These are phyloP conservation scores for Breviolum minutum DNA, from an alignment of 73 alveolate genomes.

Conservation along the genomic window DNA sequence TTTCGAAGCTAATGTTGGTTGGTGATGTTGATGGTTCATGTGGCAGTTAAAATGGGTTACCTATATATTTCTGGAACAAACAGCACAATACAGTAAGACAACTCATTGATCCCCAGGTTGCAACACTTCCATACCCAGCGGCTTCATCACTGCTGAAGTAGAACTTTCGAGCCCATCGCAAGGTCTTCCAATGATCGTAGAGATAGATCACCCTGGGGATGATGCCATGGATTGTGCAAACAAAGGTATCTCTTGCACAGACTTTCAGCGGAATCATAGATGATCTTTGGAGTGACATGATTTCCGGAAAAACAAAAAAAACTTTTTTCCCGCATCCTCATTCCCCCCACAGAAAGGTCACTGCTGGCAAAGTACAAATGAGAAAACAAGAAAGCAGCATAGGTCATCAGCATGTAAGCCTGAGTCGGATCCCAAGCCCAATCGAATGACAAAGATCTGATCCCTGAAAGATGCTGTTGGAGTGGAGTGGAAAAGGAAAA, in stretches of 20 bases:
- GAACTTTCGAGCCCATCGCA: conserved; percentile 86
- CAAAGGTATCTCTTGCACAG: no score
- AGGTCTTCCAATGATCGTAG: conserved; percentile 89
- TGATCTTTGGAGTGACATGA: no score
- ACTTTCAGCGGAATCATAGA: no score
- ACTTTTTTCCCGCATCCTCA: not conserved
- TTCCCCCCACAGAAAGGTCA: not conserved
- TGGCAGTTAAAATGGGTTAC: no score
- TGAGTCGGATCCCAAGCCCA: not conserved
- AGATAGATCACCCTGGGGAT: conserved; percentile 33
- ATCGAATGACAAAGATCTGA: no score
- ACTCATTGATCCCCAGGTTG: no score
- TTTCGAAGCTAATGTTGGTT: not conserved
- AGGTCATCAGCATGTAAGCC: conserved; percentile 82
- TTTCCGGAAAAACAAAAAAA: no score
- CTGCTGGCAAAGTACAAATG: conserved; percentile 32
- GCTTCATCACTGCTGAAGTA: conserved; percentile 91
- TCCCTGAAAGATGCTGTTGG: no score
- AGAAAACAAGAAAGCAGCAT: conserved; percentile 54
- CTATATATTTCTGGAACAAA: no score
- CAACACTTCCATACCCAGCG: not conserved
- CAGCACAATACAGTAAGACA: no score
- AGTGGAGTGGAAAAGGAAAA: not conserved
- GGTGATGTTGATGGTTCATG: not conserved
- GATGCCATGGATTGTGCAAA: no score